Evolutionary conservation across 768 basidiomycete species (phyloP).

Genomic region (Rossbeevera mucosa): DNA sequence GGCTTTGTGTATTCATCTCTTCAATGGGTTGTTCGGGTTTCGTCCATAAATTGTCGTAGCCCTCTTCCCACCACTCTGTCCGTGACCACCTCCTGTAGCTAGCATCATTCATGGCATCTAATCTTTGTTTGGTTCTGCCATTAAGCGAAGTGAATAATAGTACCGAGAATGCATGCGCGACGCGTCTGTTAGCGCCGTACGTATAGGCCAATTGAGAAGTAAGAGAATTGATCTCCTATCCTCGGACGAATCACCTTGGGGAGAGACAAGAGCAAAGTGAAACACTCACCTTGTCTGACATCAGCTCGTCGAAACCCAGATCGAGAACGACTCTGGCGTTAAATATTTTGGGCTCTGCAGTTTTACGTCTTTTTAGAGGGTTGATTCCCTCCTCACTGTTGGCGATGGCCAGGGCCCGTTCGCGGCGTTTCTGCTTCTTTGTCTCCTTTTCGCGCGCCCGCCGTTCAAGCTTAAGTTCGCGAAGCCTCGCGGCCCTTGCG

Average conservation of each 20-base stretch:
- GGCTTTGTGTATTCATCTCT: conserved; percentile 2
- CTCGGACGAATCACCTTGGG: conserved; percentile 11
- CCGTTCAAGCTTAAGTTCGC: conserved; percentile 65
- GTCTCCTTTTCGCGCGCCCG: conserved; percentile 73
- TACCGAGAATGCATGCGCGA: conserved; percentile 61
- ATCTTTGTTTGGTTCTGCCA: conserved; percentile 59
- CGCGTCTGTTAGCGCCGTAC: conserved; percentile 80
- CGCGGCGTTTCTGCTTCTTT: conserved; percentile 67
- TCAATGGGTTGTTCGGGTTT: conserved; percentile 7
- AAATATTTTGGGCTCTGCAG: conserved; percentile 40
- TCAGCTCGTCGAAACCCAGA: conserved; percentile 87
- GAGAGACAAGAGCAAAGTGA: conserved; percentile 12
- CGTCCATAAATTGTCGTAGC: conserved; percentile 68
- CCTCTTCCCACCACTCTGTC: conserved; percentile 79
- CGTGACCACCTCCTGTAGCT: conserved; percentile 76
- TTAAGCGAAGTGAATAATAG: conserved; percentile 79
- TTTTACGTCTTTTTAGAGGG: conserved; percentile 17
- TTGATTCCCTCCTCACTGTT: conserved; percentile 39
- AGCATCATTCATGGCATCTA: conserved; percentile 61
- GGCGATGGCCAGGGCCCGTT: conserved; percentile 47
- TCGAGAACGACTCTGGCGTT: conserved; percentile 76
- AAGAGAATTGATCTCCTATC: conserved; percentile 86
- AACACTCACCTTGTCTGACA: conserved; percentile 81
- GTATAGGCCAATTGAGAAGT: conserved; percentile 88
- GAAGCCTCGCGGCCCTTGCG: conserved; percentile 63